These are phyloP conservation scores for Biscutella laevigata DNA, from an alignment of 441 rosid species.

Conservation along the genomic window DNA sequence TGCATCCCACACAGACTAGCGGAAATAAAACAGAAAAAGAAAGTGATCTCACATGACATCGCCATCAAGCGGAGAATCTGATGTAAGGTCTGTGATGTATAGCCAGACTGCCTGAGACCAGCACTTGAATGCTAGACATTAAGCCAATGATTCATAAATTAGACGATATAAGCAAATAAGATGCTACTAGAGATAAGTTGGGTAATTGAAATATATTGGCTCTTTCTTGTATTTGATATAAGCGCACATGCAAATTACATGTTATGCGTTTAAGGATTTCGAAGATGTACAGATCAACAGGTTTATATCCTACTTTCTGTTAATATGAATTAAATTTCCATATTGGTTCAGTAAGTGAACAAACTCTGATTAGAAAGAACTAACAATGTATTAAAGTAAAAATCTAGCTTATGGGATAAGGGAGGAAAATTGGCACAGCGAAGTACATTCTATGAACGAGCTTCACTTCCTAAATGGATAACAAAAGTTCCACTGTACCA, in stretches of 20 bases:
- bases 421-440: not conserved
- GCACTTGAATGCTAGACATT: conserved; percentile 76
- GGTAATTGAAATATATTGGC: not conserved
- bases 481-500: conserved; percentile 40
- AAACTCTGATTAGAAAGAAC: conserved; percentile 2
- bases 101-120: conserved; percentile 95
- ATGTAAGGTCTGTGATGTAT: conserved; percentile 53
- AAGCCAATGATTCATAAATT: conserved; percentile 1
- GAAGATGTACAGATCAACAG: conserved; percentile 11
- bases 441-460: not conserved
- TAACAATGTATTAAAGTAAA: not conserved
- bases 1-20: conserved; percentile 12
- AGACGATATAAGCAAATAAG: conserved; percentile 6
- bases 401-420: not conserved
- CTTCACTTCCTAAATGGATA: not conserved
- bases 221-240: conserved; percentile 4
- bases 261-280: not conserved
- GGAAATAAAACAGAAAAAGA: conserved; percentile 24
- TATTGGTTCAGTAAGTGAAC: conserved; percentile 8
- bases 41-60: conserved; percentile 75
- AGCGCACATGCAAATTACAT: conserved; percentile 1
- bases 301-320: conserved; percentile 12
- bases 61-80: conserved; percentile 56
- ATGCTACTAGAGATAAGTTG: not conserved
- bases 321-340: not conserved